Evolutionary conservation across 2,329 filamentous ascomycete species (phyloP), one percentile per base, ranked within the genome.

Genomic region (Phialocephala sp.): DNA sequence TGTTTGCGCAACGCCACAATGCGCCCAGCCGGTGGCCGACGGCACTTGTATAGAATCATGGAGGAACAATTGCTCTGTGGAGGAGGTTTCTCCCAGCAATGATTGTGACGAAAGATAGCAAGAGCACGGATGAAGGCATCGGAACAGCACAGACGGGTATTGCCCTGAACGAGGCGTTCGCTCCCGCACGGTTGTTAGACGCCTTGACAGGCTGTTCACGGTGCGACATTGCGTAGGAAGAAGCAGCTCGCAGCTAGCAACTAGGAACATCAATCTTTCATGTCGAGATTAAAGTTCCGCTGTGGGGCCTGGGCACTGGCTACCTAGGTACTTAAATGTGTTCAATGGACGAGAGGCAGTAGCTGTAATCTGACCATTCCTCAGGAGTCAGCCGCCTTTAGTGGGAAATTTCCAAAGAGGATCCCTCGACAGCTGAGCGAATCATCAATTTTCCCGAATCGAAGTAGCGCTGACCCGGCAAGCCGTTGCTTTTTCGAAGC

Each of bases 101-200:
- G 20, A 8, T 47, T 47, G 43, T 52, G 47, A 20, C 47, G 47
- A 52, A 32, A 27, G 43, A 20, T 18, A 45, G n/a, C 43, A 8
- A 45, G 15, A 20, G 43, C 15, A 20, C n/a, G 43, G n/a, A 45
- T 20, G 20, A 47, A 60, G 39, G 41, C 39, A 39, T 18, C 43
- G 57, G 43, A 27, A 60, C 39, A 47, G 27, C 20, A 37, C 24
- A 36, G 45, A 36, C 45, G 20, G 59, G 59, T 15, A 54, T 54
- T 62, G 60, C 47, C 60, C 37, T 43, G 60, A 35, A 20, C 50
- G 50, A 62, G 60, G 60, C 50, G 60, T 56, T 61, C 35, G 20
- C 24, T 56, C 47, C 60, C 41, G 36, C 32, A 20, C 60, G 60
- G 60, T n/a, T 55, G 47, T 39, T 59, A 24, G n/a, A 22, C 36